phyloP scores from a whole-genome alignment of 2,329 filamentous ascomycete genomes.

The Calonectria hongkongensis region DNA sequence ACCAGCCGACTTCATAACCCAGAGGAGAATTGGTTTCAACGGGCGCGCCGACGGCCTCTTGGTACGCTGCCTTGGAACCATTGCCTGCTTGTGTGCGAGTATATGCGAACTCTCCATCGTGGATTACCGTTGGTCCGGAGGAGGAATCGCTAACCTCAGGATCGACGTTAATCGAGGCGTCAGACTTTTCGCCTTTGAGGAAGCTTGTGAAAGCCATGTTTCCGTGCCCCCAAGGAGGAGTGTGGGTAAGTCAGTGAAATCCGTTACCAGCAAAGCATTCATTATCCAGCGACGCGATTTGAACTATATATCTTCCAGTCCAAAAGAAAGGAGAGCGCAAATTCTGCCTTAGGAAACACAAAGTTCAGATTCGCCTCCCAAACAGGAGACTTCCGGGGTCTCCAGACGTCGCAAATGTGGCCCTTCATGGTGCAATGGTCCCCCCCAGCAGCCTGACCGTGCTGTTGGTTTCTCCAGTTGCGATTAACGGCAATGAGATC shows the following conservation, averaged over 20 bases:
- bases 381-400: conserved; percentile 11
- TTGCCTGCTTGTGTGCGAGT: conserved; percentile 65
- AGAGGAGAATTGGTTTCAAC: conserved; percentile 76
- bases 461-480: not conserved
- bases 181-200: conserved; percentile 27
- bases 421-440: conserved; percentile 19
- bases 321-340: too few species aligned
- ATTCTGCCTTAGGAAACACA: not conserved
- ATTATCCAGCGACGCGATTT: too few species aligned
- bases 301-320: not conserved
- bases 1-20: conserved; percentile 74
- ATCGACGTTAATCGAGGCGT: not conserved
- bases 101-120: conserved; percentile 47
- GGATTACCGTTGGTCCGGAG: conserved; percentile 42
- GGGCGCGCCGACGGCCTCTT: conserved; percentile 77
- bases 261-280: not conserved
- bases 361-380: not conserved
- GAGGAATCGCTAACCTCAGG: conserved; percentile 30
- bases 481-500: conserved; percentile 20
- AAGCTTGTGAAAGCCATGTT: conserved; percentile 10
- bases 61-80: conserved; percentile 69
- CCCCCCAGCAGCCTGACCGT: conserved; percentile 5
- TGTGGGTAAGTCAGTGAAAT: not conserved
- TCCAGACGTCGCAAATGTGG: conserved; percentile 23
- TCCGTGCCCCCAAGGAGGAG: not conserved